These are phyloP conservation scores for Dioscorea cayenensis DNA, from an alignment of 116 monocot genomes.

Conservation along the genomic window DNA sequence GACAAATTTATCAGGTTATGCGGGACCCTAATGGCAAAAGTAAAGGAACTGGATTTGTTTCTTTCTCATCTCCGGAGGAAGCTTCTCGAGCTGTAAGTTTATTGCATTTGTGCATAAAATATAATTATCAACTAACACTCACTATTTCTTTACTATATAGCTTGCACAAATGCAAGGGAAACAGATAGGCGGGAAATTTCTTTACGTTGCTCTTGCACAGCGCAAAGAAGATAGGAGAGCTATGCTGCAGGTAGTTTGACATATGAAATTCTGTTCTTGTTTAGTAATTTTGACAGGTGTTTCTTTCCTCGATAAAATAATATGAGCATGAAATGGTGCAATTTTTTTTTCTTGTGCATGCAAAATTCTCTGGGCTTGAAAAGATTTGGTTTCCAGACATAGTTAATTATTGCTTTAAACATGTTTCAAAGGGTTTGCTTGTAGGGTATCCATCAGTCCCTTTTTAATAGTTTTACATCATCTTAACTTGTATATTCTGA, in stretches of 20 bases:
- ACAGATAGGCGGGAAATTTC: slow-evolving; percentile 70
- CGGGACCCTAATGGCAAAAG: slow-evolving; percentile 84
- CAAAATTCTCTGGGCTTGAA: no score
- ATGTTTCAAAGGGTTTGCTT: no score
- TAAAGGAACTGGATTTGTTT: slow-evolving; percentile 95
- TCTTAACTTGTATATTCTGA: no score
- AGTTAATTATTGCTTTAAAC: no score
- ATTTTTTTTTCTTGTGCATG: no score
- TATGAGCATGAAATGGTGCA: no score
- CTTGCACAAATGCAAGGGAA: slow-evolving; percentile 81
- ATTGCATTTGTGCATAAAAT: not conserved
- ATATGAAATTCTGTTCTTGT: not conserved
- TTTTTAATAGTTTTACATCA: no score
- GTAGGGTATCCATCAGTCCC: no score
- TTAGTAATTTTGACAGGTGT: not conserved
- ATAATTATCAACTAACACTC: not conserved
- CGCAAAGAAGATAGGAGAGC: slow-evolving; percentile 90
- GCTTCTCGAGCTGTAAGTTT: slow-evolving; percentile 69
- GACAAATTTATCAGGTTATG: slow-evolving; percentile 51
- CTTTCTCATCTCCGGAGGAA: slow-evolving; percentile 75
- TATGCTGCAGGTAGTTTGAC: slow-evolving; percentile 59
- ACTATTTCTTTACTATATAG: slow-evolving; percentile 18
- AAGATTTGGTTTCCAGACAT: no score
- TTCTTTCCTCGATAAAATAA: no score
- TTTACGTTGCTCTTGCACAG: slow-evolving; percentile 93